phyloP scores from a whole-genome alignment of 768 basidiomycete genomes.

The Glaciozyma antarctica region DNA sequence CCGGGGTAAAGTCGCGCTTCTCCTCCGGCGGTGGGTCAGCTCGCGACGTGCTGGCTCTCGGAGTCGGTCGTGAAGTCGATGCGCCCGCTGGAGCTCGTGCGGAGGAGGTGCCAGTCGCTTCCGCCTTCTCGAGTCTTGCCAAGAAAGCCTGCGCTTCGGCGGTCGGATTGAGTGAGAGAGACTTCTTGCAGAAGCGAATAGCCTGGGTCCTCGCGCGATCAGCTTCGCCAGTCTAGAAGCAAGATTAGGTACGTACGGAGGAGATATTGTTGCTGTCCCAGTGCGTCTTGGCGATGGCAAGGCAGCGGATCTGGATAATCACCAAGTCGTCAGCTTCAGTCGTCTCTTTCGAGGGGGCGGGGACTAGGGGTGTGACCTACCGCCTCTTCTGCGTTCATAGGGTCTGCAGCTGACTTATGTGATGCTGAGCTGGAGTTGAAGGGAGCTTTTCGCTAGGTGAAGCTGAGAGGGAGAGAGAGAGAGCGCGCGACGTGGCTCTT shows the following conservation, averaged over 20 bases:
- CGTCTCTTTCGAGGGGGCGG: not conserved
- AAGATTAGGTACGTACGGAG: constrained; percentile 41
- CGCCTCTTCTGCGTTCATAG: constrained; percentile 17
- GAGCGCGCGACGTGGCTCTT: too few relatives aligned
- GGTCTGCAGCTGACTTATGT: too few relatives aligned
- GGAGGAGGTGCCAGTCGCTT: constrained; percentile 43
- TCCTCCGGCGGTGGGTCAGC: not conserved
- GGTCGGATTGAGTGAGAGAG: constrained; percentile 68
- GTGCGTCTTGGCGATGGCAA: constrained; percentile 68
- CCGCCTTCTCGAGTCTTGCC: constrained; percentile 51
- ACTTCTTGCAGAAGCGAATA: constrained; percentile 81
- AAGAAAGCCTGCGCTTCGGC: constrained; percentile 63
- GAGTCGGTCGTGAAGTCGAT: not conserved
- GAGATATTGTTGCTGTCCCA: constrained; percentile 59
- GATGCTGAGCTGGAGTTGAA: too few relatives aligned
- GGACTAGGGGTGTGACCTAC: not conserved
- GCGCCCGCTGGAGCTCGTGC: constrained; percentile 25
- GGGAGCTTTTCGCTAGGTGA: too few relatives aligned
- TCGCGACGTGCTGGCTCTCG: not conserved
- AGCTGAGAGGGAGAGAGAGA: too few relatives aligned
- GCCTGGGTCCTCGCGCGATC: constrained; percentile 35
- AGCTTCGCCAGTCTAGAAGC: too few relatives aligned
- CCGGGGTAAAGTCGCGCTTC: not conserved
- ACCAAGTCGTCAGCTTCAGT: not conserved
- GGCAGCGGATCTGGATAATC: constrained; percentile 42